phyloP scores from a whole-genome alignment of 169 alveolate species.

The Plasmodium adleri region DNA sequence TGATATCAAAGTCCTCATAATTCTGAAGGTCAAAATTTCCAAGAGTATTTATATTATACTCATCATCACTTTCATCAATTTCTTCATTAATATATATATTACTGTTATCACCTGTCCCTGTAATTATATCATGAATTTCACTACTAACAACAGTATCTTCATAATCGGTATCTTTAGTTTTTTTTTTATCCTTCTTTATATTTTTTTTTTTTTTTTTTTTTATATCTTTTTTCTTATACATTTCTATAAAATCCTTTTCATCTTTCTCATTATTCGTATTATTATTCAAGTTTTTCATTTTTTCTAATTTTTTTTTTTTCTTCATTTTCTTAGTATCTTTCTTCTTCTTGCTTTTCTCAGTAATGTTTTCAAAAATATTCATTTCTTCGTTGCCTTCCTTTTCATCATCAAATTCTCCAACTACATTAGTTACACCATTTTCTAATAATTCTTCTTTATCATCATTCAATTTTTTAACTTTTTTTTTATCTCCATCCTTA shows the following conservation, averaged over 20 bases:
- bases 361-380: background rate
- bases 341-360: background rate
- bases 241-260: background rate
- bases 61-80: slow-evolving; percentile 78
- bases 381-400: slow-evolving; percentile 1
- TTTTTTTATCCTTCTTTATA: slow-evolving; percentile 1
- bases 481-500: background rate
- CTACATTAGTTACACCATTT: background rate
- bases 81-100: slow-evolving; percentile 59
- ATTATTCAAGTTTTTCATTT: background rate
- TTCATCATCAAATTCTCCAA: background rate
- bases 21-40: slow-evolving; percentile 71
- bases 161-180: slow-evolving; percentile 13
- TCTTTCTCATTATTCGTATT: slow-evolving; percentile 8
- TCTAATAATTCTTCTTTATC: background rate
- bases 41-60: slow-evolving; percentile 56
- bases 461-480: background rate
- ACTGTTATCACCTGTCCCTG: background rate
- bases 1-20: slow-evolving; percentile 66
- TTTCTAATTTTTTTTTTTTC: slow-evolving; percentile 7
- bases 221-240: background rate
- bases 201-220: slow-evolving; percentile 1
- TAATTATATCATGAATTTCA: no score
- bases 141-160: slow-evolving; percentile 33
- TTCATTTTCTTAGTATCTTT: background rate